phyloP scores from a whole-genome alignment of 306 rosid genomes.

The Vicia sativa region DNA sequence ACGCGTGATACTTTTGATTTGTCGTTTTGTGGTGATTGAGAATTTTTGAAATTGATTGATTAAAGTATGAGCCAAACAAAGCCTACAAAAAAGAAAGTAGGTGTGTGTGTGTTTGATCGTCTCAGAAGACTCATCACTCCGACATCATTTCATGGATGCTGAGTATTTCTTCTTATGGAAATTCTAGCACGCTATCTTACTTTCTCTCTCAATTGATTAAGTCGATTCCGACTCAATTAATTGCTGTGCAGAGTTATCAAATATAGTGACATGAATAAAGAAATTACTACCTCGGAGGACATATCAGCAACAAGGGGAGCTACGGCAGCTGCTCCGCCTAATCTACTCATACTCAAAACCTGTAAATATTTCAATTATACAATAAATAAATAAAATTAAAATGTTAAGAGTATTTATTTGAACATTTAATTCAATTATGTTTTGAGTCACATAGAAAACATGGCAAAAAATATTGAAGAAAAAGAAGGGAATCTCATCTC shows the following conservation, averaged over 20 bases:
- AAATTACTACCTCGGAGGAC: constrained; percentile 64
- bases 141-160: constrained; percentile 39
- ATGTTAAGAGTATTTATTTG: no score
- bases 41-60: constrained; percentile 38
- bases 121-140: constrained; percentile 24
- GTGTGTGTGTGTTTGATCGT: constrained; percentile 7
- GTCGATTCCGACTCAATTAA: no score
- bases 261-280: no score
- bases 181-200: constrained; percentile 1
- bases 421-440: no score
- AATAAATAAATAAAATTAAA: neutral
- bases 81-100: constrained; percentile 11
- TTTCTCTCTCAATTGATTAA: neutral
- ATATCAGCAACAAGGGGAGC: constrained; percentile 89
- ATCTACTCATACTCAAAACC: constrained; percentile 99
- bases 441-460: no score
- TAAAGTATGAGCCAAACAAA: constrained; percentile 34
- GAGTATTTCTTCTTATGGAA: constrained; percentile 38
- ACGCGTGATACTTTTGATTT: constrained; percentile 83
- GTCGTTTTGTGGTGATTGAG: constrained; percentile 69
- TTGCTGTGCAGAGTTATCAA: no score
- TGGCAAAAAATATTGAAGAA: neutral
- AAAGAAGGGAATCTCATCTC: constrained; percentile 36
- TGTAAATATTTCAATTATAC: constrained; percentile 27
- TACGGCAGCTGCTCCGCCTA: constrained; percentile 94